phyloP scores from a whole-genome alignment of 495 filamentous ascomycete species.

The Aspergillus sclerotiicarbonarius region DNA sequence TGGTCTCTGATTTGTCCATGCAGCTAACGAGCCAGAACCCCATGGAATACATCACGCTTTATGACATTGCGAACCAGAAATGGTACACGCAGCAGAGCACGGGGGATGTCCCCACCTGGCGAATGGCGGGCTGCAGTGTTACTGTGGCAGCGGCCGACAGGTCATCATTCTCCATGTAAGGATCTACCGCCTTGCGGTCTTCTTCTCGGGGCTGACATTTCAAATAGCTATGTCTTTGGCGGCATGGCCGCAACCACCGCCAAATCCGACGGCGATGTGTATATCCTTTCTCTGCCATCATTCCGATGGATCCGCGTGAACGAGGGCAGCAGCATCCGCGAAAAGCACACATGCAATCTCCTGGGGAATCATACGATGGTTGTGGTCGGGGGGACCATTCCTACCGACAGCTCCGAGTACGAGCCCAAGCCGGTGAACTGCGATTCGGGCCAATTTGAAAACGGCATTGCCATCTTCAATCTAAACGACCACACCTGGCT shows the following conservation, averaged over 20 bases:
- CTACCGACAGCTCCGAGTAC: slow-evolving; percentile 1
- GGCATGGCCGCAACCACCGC: background rate
- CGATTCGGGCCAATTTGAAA: slow-evolving; percentile 2
- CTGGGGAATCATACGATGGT: slow-evolving; percentile 4
- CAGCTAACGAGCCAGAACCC: slow-evolving; percentile 1
- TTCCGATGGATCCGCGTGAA: slow-evolving; percentile 11
- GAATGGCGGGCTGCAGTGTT: slow-evolving; percentile 9
- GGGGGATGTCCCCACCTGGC: slow-evolving; percentile 9
- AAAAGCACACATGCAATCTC: slow-evolving; percentile 8
- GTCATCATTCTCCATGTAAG: slow-evolving; percentile 13
- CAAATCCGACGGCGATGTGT: slow-evolving; percentile 6
- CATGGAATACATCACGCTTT: slow-evolving; percentile 7
- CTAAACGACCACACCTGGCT: slow-evolving; percentile 2
- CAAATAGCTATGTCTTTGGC: slow-evolving; percentile 9
- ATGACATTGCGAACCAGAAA: slow-evolving; percentile 7
- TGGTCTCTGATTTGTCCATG: background rate
- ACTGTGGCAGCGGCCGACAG: slow-evolving; percentile 4
- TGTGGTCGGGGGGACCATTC: slow-evolving; percentile 4
- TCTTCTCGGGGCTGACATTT: background rate
- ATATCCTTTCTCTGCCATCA: slow-evolving; percentile 10
- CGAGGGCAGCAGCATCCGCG: slow-evolving; percentile 1
- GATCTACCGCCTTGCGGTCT: no score
- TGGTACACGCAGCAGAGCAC: slow-evolving; percentile 13
- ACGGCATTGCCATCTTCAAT: slow-evolving; percentile 10
- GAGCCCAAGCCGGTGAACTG: slow-evolving; percentile 4